These are phyloP conservation scores for Coemansia sp. DNA, from an alignment of 192 early-diverging fungal genomes.

Conservation along the genomic window DNA sequence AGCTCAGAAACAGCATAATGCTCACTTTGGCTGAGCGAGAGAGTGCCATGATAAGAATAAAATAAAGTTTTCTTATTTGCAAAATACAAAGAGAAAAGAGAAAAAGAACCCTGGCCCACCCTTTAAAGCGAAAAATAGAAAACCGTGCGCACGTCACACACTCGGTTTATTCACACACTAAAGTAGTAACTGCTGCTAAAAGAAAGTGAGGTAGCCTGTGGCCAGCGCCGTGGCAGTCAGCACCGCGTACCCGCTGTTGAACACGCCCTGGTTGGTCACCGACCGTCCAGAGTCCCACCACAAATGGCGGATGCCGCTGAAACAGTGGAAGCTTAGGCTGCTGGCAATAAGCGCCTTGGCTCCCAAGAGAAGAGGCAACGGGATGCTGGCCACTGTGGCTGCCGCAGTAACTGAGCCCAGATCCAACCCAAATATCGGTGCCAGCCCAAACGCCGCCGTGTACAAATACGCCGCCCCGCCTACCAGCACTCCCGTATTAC, in stretches of 20 bases:
- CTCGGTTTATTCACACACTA: not conserved
- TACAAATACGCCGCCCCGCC: conserved; percentile 69
- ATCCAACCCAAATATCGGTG: conserved; percentile 59
- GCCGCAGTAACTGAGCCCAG: conserved; percentile 70
- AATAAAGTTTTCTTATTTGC: not conserved
- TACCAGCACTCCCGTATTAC: conserved; percentile 74
- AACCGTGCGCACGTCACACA: not conserved
- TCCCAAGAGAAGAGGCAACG: conserved; percentile 65
- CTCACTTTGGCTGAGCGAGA: conserved; percentile 60
- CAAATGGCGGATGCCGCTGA: conserved; percentile 90
- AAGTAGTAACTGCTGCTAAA: conserved; percentile 32
- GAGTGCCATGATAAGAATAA: conserved; percentile 26
- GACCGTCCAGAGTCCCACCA: conserved; percentile 79
- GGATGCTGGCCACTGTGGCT: conserved; percentile 64
- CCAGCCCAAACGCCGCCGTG: conserved; percentile 67
- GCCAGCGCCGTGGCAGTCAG: conserved; percentile 64
- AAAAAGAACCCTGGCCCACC: not conserved
- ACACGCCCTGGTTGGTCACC: conserved; percentile 78
- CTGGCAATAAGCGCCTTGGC: conserved; percentile 71
- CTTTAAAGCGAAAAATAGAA: not conserved
- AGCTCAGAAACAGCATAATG: conserved; percentile 63
- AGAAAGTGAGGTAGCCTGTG: conserved; percentile 56
- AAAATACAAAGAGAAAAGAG: not conserved
- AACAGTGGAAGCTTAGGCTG: conserved; percentile 78
- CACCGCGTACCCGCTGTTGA: conserved; percentile 76